Percentiles rank a stretch among this genome's conserved stretches.
Conservation (phyloP, 179 eudicot species). For the Camellia oleifera region DNA sequence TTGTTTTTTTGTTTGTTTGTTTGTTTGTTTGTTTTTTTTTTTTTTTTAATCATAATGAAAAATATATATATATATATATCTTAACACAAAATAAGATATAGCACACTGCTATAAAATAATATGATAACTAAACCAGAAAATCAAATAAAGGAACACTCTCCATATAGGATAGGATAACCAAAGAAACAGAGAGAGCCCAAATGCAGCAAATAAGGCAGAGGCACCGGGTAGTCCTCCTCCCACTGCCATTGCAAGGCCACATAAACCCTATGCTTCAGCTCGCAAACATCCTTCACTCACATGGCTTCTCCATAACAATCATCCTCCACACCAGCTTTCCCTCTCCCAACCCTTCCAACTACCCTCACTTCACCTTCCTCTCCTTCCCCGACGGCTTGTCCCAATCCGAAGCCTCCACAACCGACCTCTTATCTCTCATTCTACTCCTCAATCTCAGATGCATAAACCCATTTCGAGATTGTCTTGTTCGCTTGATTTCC, state of each 20-base stretch:
- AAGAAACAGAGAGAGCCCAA: not conserved
- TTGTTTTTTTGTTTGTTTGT: no score
- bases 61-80: no score
- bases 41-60: no score
- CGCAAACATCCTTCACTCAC: slow-evolving; percentile 48
- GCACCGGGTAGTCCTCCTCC: slow-evolving; percentile 34
- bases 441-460: slow-evolving; percentile 31
- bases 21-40: no score
- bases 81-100: no score
- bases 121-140: no score
- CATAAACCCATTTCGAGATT: slow-evolving; percentile 28
- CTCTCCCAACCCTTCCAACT: slow-evolving; percentile 37
- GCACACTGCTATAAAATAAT: no score
- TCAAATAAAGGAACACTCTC: no score
- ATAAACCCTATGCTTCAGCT: slow-evolving; percentile 58
- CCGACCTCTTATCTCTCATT: slow-evolving; percentile 25
- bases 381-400: slow-evolving; percentile 38
- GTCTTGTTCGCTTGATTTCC: slow-evolving; percentile 28
- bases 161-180: no score
- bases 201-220: not conserved
- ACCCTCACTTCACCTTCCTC: slow-evolving; percentile 53
- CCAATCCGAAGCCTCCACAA: slow-evolving; percentile 23
- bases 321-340: slow-evolving; percentile 44
- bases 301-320: slow-evolving; percentile 51
- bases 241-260: slow-evolving; percentile 52